Evolutionary conservation across 78 protist species (phyloP).

Genomic region (Monocercomonoides exilis): DNA sequence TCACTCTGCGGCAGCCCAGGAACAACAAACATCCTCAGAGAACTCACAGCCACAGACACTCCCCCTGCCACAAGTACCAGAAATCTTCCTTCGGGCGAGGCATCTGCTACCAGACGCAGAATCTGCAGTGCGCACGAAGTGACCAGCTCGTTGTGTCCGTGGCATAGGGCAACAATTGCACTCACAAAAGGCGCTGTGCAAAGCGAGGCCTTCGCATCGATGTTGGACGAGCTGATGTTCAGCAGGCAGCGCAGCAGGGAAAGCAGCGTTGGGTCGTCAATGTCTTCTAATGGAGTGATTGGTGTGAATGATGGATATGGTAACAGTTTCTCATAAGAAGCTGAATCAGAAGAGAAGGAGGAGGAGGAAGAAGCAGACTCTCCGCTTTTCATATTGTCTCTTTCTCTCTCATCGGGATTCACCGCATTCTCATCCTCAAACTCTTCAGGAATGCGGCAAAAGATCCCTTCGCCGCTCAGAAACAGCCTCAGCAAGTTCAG

Average conservation of each 20-base stretch:
- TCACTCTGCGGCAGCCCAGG: neutral
- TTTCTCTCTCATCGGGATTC: neutral
- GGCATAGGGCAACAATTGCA: neutral
- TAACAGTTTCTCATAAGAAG: no score
- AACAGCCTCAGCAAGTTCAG: neutral
- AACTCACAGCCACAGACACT: neutral
- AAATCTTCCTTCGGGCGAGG: neutral
- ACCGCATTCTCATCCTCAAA: no score
- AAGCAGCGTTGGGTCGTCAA: neutral
- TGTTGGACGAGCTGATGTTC: neutral
- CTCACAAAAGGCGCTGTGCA: neutral
- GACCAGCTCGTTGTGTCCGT: neutral
- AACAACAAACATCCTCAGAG: neutral
- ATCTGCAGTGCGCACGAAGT: neutral
- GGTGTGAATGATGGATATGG: no score
- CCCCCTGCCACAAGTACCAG: neutral
- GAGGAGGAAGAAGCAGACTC: neutral
- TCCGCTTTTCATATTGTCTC: neutral
- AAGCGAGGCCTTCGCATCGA: neutral
- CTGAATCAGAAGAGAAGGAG: no score
- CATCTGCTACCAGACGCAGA: neutral
- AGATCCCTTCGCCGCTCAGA: neutral
- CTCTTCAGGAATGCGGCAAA: no score
- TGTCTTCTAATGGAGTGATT: neutral
- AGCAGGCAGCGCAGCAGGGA: neutral